Percentiles rank a stretch among this genome's conserved stretches.
Evolutionary conservation across 345 rosid species (phyloP).

Genomic region (Sonneratia caseolaris): DNA sequence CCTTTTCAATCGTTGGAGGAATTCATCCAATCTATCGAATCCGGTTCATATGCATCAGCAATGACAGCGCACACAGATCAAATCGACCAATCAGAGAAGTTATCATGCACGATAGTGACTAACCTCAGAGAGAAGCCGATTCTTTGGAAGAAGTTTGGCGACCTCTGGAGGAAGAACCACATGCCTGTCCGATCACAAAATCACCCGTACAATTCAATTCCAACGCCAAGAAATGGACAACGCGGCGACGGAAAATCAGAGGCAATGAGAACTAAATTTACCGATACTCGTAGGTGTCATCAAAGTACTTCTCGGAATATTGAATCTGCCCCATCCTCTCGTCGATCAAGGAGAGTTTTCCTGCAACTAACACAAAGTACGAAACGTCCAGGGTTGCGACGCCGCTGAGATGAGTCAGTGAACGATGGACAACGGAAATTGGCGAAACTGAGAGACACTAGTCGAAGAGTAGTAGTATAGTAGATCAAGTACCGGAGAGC

Average conservation of each 20-base stretch:
- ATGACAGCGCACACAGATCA: neutral
- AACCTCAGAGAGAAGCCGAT: constrained; percentile 88
- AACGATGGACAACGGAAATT: neutral
- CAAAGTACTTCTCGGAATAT: constrained; percentile 95
- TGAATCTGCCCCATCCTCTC: constrained; percentile 73
- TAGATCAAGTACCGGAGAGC: neutral
- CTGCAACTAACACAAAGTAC: neutral
- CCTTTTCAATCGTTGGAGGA: neutral
- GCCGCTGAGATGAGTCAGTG: neutral
- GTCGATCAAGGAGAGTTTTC: neutral
- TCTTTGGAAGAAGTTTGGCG: constrained; percentile 89
- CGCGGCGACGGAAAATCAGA: neutral
- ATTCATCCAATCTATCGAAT: neutral
- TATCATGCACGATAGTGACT: constrained; percentile 7
- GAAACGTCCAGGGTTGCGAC: neutral
- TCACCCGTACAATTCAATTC: neutral
- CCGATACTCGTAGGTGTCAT: constrained; percentile 89
- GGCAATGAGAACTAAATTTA: constrained; percentile 3
- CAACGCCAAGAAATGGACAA: neutral
- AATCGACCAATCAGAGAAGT: neutral
- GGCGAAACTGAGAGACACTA: neutral
- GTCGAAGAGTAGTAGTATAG: neutral
- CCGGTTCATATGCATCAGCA: neutral
- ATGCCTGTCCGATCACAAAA: constrained; percentile 40
- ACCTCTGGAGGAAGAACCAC: constrained; percentile 95